A percentile compares a stretch with the other conserved stretches of the same genome.
These are phyloP conservation scores for Letharia lupina DNA, from an alignment of 495 filamentous ascomycete species.

Conservation along the genomic window DNA sequence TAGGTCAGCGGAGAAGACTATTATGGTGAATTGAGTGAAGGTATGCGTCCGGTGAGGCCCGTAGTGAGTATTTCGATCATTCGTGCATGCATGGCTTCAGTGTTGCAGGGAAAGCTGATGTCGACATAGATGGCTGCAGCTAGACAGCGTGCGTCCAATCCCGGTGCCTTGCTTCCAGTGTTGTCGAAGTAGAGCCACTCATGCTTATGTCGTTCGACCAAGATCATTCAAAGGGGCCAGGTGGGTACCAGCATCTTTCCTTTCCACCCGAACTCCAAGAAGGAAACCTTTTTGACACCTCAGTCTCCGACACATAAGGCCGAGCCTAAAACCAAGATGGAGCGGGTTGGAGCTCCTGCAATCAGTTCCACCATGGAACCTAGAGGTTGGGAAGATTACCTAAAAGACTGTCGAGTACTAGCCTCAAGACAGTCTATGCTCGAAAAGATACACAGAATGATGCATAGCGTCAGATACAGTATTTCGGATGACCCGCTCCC, in stretches of 20 bases:
- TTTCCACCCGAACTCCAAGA: too few species aligned
- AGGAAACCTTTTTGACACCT: not conserved
- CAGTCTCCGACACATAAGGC: constrained; percentile 12
- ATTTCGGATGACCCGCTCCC: constrained; percentile 6
- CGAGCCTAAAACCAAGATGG: constrained; percentile 8
- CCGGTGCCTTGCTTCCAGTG: not conserved
- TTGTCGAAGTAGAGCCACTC: not conserved
- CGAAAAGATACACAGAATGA: constrained; percentile 3
- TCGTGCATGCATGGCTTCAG: not conserved
- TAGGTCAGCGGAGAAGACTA: constrained; percentile 3
- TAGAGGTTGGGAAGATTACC: constrained; percentile 7
- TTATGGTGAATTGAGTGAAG: not conserved
- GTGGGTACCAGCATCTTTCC: too few species aligned
- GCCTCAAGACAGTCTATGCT: constrained; percentile 8
- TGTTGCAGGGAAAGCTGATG: not conserved
- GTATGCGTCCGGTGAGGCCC: constrained; percentile 10
- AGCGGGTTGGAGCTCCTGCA: constrained; percentile 15
- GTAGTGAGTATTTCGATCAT: constrained; percentile 2
- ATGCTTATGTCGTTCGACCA: constrained; percentile 3
- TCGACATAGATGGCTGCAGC: constrained; percentile 10
- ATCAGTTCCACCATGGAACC: constrained; percentile 20
- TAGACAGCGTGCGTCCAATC: not conserved
- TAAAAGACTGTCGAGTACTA: constrained; percentile 6
- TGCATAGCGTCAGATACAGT: constrained; percentile 8
- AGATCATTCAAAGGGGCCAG: not conserved